phyloP scores from a whole-genome alignment of 2,329 filamentous ascomycete genomes.

The Proliferodiscus dingleyae region DNA sequence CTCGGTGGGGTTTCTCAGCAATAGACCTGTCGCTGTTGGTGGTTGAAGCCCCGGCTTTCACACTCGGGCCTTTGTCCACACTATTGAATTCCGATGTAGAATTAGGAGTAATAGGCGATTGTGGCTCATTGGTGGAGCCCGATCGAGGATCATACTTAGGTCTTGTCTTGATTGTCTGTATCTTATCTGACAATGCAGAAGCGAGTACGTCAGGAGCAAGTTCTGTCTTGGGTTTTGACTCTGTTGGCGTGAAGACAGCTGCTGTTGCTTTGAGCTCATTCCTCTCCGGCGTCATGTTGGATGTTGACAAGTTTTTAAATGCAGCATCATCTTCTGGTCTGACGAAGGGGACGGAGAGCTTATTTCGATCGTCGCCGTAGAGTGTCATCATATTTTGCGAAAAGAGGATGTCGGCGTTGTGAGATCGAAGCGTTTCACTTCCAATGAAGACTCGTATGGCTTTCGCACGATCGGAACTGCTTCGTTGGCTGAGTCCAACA shows the following conservation, averaged over 20 bases:
- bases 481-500: conserved; percentile 50
- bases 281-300: conserved; percentile 49
- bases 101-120: conserved; percentile 14
- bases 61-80: conserved; percentile 14
- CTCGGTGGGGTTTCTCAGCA: conserved; percentile 14
- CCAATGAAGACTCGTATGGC: conserved; percentile 82
- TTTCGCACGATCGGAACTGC: conserved; percentile 48
- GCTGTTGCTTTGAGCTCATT: conserved; percentile 49
- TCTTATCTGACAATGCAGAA: conserved; percentile 7
- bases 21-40: conserved; percentile 16
- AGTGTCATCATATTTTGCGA: conserved; percentile 87
- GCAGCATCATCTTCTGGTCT: conserved; percentile 79
- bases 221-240: conserved; percentile 22
- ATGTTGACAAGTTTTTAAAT: conserved; percentile 73
- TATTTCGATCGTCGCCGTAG: conserved; percentile 80
- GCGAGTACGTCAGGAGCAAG: conserved; percentile 9
- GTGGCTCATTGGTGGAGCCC: conserved; percentile 11
- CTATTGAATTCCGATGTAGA: conserved; percentile 11
- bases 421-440: conserved; percentile 77
- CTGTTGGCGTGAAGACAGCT: conserved; percentile 28
- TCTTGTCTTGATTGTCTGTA: conserved; percentile 9
- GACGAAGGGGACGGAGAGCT: conserved; percentile 85
- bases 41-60: conserved; percentile 10
- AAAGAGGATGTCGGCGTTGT: conserved; percentile 86
- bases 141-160: conserved; percentile 7